Conservation (phyloP, 441 rosid species). For the Aquilaria agallochum region DNA sequence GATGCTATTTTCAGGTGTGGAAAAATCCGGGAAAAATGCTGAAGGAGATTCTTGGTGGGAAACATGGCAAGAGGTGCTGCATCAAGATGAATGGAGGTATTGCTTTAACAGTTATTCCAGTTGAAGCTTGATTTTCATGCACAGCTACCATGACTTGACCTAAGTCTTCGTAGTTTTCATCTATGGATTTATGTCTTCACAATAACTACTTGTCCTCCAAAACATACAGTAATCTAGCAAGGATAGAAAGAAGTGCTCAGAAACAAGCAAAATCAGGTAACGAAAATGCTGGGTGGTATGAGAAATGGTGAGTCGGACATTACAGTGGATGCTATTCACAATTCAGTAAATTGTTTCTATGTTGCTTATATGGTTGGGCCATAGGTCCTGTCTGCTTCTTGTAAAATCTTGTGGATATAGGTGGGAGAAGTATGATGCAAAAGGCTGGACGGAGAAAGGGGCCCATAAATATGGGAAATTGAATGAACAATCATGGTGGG, state of each 20-base stretch:
- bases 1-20: constrained; percentile 62
- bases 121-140: too few relatives aligned
- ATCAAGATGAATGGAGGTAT: constrained; percentile 99
- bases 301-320: constrained; percentile 73
- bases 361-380: too few relatives aligned
- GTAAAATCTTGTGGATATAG: constrained; percentile 35
- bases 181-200: constrained; percentile 2
- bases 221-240: constrained; percentile 75
- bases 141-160: too few relatives aligned
- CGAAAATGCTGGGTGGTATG: constrained; percentile 96
- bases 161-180: too few relatives aligned
- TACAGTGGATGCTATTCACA: neutral
- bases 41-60: constrained; percentile 99
- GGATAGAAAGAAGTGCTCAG: constrained; percentile 99
- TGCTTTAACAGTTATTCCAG: neutral
- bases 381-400: neutral
- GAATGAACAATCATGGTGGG: constrained; percentile 99
- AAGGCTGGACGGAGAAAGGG: constrained; percentile 99
- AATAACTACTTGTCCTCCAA: constrained; percentile 4
- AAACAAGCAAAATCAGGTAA: constrained; percentile 97
- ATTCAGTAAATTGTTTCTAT: neutral
- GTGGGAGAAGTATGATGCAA: constrained; percentile 99
- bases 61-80: constrained; percentile 97
- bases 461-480: constrained; percentile 95
- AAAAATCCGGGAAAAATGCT: constrained; percentile 92